phyloP scores from a whole-genome alignment of 495 filamentous ascomycete genomes.

The Eremomyces bilateralis region DNA sequence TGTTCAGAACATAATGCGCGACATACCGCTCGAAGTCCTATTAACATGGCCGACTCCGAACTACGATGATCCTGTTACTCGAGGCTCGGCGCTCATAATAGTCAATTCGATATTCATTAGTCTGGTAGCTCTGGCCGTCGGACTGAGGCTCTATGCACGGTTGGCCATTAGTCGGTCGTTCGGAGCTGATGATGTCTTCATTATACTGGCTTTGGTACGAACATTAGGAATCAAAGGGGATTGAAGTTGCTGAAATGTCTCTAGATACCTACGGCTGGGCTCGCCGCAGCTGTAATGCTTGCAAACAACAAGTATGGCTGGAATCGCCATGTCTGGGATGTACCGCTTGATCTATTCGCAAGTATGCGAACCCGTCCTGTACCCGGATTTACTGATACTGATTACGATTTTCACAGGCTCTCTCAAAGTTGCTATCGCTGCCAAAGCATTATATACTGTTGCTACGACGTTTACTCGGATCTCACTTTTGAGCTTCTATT shows the following conservation, averaged over 20 bases:
- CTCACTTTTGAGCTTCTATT: constrained; percentile 35
- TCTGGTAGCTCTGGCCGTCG: constrained; percentile 10
- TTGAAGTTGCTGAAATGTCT: not conserved
- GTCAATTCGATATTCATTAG: constrained; percentile 15
- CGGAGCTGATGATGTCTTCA: constrained; percentile 14
- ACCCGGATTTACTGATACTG: not conserved
- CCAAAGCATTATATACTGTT: constrained; percentile 30
- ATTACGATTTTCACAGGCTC: not conserved
- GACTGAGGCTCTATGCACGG: constrained; percentile 13
- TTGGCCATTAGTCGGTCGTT: constrained; percentile 13
- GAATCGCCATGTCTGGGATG: constrained; percentile 35
- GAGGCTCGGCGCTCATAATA: constrained; percentile 13
- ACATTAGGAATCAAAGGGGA: not conserved
- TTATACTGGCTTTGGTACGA: constrained; percentile 12
- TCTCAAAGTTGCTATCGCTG: constrained; percentile 27
- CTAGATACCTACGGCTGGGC: constrained; percentile 13
- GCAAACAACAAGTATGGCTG: constrained; percentile 24
- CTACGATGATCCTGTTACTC: constrained; percentile 13
- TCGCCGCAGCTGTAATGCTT: constrained; percentile 13
- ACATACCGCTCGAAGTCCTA: constrained; percentile 11
- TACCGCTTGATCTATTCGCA: constrained; percentile 15
- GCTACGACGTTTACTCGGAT: constrained; percentile 33
- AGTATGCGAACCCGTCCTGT: constrained; percentile 11
- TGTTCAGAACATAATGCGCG: too few relatives aligned
- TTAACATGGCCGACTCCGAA: constrained; percentile 12